Evolutionary conservation across 768 basidiomycete genomes (phyloP).

Genomic region (Boletus vinaceobasis): DNA sequence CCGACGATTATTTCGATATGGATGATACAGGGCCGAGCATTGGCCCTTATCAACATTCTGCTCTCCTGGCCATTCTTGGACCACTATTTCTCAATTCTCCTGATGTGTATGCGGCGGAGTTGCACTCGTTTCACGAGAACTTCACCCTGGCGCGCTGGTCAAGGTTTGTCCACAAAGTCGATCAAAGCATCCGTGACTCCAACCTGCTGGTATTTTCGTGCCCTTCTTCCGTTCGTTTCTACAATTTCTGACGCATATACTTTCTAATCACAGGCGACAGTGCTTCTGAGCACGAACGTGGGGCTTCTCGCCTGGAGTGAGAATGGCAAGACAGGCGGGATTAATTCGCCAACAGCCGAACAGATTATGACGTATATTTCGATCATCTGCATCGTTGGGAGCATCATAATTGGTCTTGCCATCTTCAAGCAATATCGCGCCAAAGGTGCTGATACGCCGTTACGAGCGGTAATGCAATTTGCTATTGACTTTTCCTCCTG

Average conservation of each 20-base stretch:
- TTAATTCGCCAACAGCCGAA: slow-evolving; percentile 10
- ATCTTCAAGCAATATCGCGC: slow-evolving; percentile 34
- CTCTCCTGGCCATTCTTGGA: slow-evolving; percentile 17
- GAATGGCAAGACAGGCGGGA: not conserved
- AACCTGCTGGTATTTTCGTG: slow-evolving; percentile 23
- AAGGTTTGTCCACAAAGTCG: slow-evolving; percentile 29
- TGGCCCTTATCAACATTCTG: slow-evolving; percentile 19
- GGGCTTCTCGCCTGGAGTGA: slow-evolving; percentile 23
- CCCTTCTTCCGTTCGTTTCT: not conserved
- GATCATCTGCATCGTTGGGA: slow-evolving; percentile 28
- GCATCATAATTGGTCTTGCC: slow-evolving; percentile 28
- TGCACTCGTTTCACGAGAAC: slow-evolving; percentile 26
- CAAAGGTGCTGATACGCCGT: slow-evolving; percentile 30
- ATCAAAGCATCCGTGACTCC: slow-evolving; percentile 31
- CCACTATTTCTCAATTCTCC: slow-evolving; percentile 26
- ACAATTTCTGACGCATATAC: not conserved
- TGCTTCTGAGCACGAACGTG: slow-evolving; percentile 25
- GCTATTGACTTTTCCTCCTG: not conserved
- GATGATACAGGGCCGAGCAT: slow-evolving; percentile 12
- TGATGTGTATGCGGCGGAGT: slow-evolving; percentile 27
- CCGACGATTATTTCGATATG: slow-evolving; percentile 32
- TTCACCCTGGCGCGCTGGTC: slow-evolving; percentile 28
- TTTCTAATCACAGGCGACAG: slow-evolving; percentile 22
- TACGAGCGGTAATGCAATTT: slow-evolving; percentile 22
- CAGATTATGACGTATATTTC: slow-evolving; percentile 30